Evolutionary conservation across 225 moss, liverwort and hornwort genomes (phyloP), one percentile per base, ranked within the genome.

Genomic region (Bryum argenteum): DNA sequence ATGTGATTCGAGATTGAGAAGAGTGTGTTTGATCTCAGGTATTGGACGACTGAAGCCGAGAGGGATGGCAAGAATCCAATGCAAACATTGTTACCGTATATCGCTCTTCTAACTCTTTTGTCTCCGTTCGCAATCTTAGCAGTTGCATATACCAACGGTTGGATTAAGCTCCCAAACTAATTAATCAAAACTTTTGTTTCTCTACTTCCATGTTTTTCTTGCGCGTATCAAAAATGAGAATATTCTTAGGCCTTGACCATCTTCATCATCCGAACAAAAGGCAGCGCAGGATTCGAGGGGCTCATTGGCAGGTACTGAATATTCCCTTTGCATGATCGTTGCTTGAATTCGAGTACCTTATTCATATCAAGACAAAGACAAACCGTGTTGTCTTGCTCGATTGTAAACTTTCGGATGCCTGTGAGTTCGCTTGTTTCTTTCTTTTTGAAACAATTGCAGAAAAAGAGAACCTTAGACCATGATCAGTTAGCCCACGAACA

Each of bases 11-110:
- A 67, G 48, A 13, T 64, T 16, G 45, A 65, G 60, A 72, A 66
- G 74, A 24, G 21, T 53, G 42, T 45, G 41, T 69, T 53, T 68
- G 54, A 61, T 69, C 19, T 33, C 66, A 84, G 87, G 79, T 84
- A 62, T 63, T 98, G 97, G 97, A 76, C 78, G 66, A 69, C 97
- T 47, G 44, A 88, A 1, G 85, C 87, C 18, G 97, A 98, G 67
- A 92, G 60, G 73, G 94, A 94, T 20, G 97, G 97, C 76, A 94
- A 89, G 83, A 94, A 87, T 66, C 97, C 97, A 10, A 89, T 98
- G 89, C 70, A 75, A 65, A 81, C 93, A 8, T 14, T 80, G 21
- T 62, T 98, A 38, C 94, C 97, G 5, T 98, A 92, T 38, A 98
- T 98, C 61, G 24, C 47, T 20, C 73, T 98, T 22, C 70, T 94